Evolutionary conservation across 1,139 yeast genomes (phyloP), one percentile per base, ranked within the genome.

Genomic region (Petasospora fabianii): DNA sequence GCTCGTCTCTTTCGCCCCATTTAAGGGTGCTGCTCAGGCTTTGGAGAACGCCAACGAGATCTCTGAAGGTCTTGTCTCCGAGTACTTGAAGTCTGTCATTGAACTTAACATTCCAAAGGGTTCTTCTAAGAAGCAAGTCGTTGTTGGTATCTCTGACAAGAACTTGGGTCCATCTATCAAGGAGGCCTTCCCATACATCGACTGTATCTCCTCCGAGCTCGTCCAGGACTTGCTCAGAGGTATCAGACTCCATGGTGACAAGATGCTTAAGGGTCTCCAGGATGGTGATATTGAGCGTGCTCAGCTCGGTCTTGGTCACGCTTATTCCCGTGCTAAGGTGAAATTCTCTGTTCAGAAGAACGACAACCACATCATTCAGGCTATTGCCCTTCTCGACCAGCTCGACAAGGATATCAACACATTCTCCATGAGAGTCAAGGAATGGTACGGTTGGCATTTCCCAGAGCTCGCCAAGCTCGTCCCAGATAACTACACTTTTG

Each of bases 371-470:
- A 92, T 92, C 63, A 92, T 92, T 61, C 98, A 94, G 72, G 97
- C 98, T 41, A 92, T 92, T 71, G 97, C 98, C 34, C 72, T 92
- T 52, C 78, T 92, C 56, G 98, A 92, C 64, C 96, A 94, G 65
- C 79, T 92, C 55, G 98, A 92, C 69, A 92, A 92, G 71, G 98
- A 92, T 62, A 80, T 92, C 64, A 92, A 92, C 71, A 92, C 97
- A 43, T 92, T 85, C 66, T 92, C 97, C 49, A 92, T 92, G 98
- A 83, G 98, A 73, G 90, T 86, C 61, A 92, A 92, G 75, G 98
- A 92, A 71, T 92, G 98, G 98, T 92, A 92, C 69, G 97, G 97
- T 54, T 92, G 98, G 98, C 98, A 92, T 67, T 92, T 92, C 80
- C 98, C 98, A 43, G 98, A 92, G 71, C 80, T 92, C 73, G 96